Conservation (phyloP, 257 asterid genomes). For the Leptodermis oblonga region DNA sequence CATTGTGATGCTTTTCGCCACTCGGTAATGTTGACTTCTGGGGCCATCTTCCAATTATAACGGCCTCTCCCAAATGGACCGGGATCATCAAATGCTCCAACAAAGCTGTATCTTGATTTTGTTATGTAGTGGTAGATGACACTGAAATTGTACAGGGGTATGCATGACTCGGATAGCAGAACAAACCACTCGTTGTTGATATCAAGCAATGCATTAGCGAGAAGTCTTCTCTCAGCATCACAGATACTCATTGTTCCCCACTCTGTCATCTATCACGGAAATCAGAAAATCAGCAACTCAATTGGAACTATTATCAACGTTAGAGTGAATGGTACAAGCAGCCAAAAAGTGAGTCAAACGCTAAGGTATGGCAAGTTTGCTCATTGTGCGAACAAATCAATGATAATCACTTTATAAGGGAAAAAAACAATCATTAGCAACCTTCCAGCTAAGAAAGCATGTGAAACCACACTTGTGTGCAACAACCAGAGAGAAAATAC, state of each 20-base stretch:
- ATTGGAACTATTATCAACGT: not conserved
- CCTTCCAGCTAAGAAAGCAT: not conserved
- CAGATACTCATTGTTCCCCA: conserved; percentile 54
- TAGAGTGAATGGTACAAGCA: not conserved
- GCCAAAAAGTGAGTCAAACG: not conserved
- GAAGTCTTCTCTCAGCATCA: conserved; percentile 51
- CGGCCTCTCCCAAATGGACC: conserved; percentile 49
- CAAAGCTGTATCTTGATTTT: conserved; percentile 40
- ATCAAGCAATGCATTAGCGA: conserved; percentile 50
- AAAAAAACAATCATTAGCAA: not conserved
- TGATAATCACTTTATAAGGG: not conserved
- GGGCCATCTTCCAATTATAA: conserved; percentile 32
- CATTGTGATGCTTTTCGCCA: conserved; percentile 54
- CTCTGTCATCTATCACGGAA: conserved; percentile 28
- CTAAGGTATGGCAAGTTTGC: not conserved
- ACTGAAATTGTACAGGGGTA: conserved; percentile 45
- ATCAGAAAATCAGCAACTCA: conserved; percentile 9
- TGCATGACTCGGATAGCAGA: conserved; percentile 49
- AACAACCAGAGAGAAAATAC: not conserved
- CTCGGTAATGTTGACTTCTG: conserved; percentile 35
- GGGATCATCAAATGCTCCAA: conserved; percentile 52
- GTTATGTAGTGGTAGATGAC: conserved; percentile 30
- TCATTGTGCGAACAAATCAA: not conserved
- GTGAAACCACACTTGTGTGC: not conserved
- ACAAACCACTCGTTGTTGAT: conserved; percentile 44